Evolutionary conservation across 2,329 filamentous ascomycete species (phyloP), one percentile per base, ranked within the genome.

Genomic region (Emmonsiellopsis sp.): DNA sequence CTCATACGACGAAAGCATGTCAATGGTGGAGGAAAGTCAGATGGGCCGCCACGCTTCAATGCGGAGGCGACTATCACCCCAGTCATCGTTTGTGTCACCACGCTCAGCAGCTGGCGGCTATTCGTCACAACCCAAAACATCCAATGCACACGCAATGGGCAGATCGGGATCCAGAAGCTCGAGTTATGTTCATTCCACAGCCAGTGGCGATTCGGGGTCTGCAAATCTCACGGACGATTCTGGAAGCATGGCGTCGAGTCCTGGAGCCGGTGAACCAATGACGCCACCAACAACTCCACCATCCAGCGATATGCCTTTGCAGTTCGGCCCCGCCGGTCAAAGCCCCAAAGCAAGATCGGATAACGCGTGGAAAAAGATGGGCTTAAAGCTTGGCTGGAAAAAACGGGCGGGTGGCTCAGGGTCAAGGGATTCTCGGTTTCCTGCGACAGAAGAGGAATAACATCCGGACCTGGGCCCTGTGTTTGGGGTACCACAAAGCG

Each of bases 341-440:
- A 74, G 69, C 55, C 69, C 71, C n/a, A 70, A 71, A 61, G 60
- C 62, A 55, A 68, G 71, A 56, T 63, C 70, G 55, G 72, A 77
- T 49, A 75, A 76, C 59, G 71, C 74, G 5, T 78, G 75, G 75
- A 78, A 76, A 63, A 77, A 77, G 59, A 76, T 76, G 73, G 74
- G 74, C 2, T 72, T 75, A 67, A 77, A 75, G 61, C 62, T 78
- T 51, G 70, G 70, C 11, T 73, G 71, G 55, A 73, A 71, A 57
- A 72, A 72, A 58, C 65, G 64, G 20, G 65, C 66, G 16, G 59
- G 60, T 30, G 57, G 59, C 7, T 58, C 58, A 20, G 63, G 51
- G 7, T 42, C 44, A 20, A 53, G 63, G 50, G 62, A 62, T 54
- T 57, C 61, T 51, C 59, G 59, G 55, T 59, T 62, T 35, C 54